Base-by-base conservation (phyloP, 73 alveolate genomes). In the Diophrys appendiculata region DNA sequence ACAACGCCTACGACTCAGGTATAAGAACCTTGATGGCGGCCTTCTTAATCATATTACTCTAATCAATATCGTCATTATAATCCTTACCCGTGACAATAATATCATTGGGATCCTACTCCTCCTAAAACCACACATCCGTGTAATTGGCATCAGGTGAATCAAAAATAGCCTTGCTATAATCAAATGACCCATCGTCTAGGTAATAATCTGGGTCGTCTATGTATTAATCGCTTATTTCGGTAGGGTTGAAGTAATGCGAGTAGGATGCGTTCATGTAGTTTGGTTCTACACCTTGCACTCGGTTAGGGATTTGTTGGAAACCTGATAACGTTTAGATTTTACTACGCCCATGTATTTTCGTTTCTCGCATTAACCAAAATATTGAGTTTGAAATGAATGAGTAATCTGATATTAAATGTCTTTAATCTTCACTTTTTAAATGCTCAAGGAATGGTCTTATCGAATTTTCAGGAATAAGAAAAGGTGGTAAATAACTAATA, bases 31-130 rank as follows among this genome's bases (percentile, higher is more conserved):
- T 60, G 28, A 60, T 60, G n/a, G n/a, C n/a, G n/a, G n/a, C n/a
- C n/a, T n/a, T n/a, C n/a, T n/a, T n/a, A n/a, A n/a, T n/a, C n/a
- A n/a, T n/a, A n/a, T n/a, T n/a, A n/a, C n/a, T n/a, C n/a, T n/a
- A n/a, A n/a, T n/a, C n/a, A n/a, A n/a, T n/a, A n/a, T n/a, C n/a
- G n/a, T n/a, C n/a, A n/a, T n/a, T n/a, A n/a, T n/a, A n/a, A n/a
- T n/a, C 11, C 65, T 70, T 70, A 29, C 68, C 78, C 30, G 1
- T 70, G 64, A 22, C 78, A 29, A 70, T 70, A 70, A 70, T 34
- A 70, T 70, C 11, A 2, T n/a, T n/a, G n/a, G n/a, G n/a, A n/a
- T n/a, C n/a, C n/a, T n/a, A n/a, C n/a, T n/a, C n/a, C n/a, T n/a
- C n/a, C n/a, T n/a, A n/a, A n/a, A n/a, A n/a, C n/a, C n/a, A n/a